Evolutionary conservation across 768 basidiomycete species (phyloP), one percentile per base, ranked within the genome.

Genomic region (Cystofilobasidium macerans): DNA sequence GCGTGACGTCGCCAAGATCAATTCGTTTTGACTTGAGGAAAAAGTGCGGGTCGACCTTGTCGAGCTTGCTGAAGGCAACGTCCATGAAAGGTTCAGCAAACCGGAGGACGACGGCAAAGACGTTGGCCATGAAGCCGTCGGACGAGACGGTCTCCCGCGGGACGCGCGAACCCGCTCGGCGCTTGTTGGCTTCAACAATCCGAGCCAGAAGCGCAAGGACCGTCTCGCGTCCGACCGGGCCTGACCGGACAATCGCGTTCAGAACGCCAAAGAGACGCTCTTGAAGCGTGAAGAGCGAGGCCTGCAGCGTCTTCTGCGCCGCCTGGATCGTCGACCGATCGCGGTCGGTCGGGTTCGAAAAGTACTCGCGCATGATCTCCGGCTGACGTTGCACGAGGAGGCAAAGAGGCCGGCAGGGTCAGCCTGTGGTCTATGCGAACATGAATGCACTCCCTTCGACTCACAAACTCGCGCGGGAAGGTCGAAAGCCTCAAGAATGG

Each of bases 61-160:
- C 87, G 72, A 99, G 86, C 82, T 95, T 98, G 48, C 86, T 83
- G 71, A 86, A 97, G 62, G 81, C 83, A 0, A 88, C 85, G 74
- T 98, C 94, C 81, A 98, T 89, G 72, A 97, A 94, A 0, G 94
- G 94, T 70, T 93, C 89, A 33, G 90, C 86, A 71, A 99, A 87
- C 18, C 85, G 83, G 56, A 91, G 80, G 28, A 98, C 76, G 18
- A 95, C 78, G n/a, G 80, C 81, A 70, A 93, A 88, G 36, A 93
- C 72, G 71, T 97, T 98, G 67, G 88, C 81, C 86, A 99, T 87
- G 75, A 91, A 97, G 64, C 88, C 85, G 73, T 99, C 94, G 0
- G 85, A 85, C 1, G 92, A 84, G 14, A 98, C 92, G 0, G 88
- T 89, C 13, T 82, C 81, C 0, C 85, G 82, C 65, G 97, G 89